Evolutionary conservation across 1,139 yeast genomes (phyloP), one percentile per base, ranked within the genome.

Genomic region (Yamadazyma friedrichii): DNA sequence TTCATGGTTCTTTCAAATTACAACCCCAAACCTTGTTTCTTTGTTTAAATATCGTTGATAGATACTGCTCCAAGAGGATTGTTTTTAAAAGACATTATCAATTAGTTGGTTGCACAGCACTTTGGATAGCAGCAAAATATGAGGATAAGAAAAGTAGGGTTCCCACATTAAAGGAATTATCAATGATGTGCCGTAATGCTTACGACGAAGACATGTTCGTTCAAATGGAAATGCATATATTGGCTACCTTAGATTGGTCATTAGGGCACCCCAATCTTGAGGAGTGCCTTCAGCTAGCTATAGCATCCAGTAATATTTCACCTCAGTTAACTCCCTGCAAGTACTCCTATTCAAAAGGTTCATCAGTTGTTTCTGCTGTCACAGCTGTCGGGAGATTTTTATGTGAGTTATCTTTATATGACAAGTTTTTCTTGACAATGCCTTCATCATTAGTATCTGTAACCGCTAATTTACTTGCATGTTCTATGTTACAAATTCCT

Each of bases 51-150:
- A 81, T 91, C 49, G 82, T 88, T 35, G 98, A 93, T 63, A 79
- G 96, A 48, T 93, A 93, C 67, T 84, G 96, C 59, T 86, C 97
- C 30, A 85, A 82, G 55, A 76, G 98, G 50, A 84, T 91, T 15
- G 95, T 91, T n/a, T 87, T 84, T 64, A 87, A 86, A 56, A 81
- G 89, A 51, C 98, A 93, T 61, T 89, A 88, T 61, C 97, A 91
- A 61, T 70, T 93, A 48, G 93, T 93, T 11, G 96, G 96, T 2
- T 86, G 96, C 55, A 85, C 96, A 2, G 88, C 96, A 4, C 72
- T 93, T 42, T 91, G 98, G 97, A 81, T 93, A 36, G 96, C 98
- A 6, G 88, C 95, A 41, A 93, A 93, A 63, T 88, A 86, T 61
- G 89, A 88, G 56, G 97, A 89, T 62, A 86, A 86, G 58, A 91